Percentiles rank a stretch among this genome's conserved stretches.
phyloP scores from a whole-genome alignment of 2,329 filamentous ascomycete species.

The Endocalyx cinctus region DNA sequence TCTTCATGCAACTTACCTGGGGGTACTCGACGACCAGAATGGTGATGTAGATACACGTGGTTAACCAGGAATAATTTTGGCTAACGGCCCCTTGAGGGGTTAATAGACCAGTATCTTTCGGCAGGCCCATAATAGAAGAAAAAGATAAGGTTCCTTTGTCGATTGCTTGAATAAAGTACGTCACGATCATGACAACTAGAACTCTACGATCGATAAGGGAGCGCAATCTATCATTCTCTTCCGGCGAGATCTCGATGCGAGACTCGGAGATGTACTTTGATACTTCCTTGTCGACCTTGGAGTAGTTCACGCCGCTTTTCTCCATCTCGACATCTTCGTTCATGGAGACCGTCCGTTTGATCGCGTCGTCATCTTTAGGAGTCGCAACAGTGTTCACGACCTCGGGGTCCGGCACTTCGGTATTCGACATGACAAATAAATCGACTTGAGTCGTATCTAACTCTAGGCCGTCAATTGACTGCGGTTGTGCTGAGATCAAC shows the following conservation, averaged over 20 bases:
- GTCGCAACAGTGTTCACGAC: slow-evolving; percentile 13
- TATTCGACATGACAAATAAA: slow-evolving; percentile 20
- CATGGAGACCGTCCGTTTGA: slow-evolving; percentile 20
- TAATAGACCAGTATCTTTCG: slow-evolving; percentile 43
- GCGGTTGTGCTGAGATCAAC: no score
- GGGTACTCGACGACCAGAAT: slow-evolving; percentile 69
- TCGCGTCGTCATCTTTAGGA: slow-evolving; percentile 15
- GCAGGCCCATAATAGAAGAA: slow-evolving; percentile 60
- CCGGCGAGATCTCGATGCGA: slow-evolving; percentile 52
- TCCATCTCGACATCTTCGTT: slow-evolving; percentile 41
- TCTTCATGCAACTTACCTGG: slow-evolving; percentile 33
- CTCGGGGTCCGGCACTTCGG: slow-evolving; percentile 23
- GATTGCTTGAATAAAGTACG: slow-evolving; percentile 68
- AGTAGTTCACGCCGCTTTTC: slow-evolving; percentile 43
- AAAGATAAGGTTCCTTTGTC: slow-evolving; percentile 64
- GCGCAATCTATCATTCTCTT: slow-evolving; percentile 58
- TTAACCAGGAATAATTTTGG: slow-evolving; percentile 63
- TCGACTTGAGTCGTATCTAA: no score
- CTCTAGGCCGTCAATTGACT: no score
- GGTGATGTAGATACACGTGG: slow-evolving; percentile 69
- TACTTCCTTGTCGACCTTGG: slow-evolving; percentile 61
- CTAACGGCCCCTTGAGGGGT: slow-evolving; percentile 31
- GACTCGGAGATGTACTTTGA: slow-evolving; percentile 60
- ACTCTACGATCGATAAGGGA: slow-evolving; percentile 64
- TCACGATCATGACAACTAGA: slow-evolving; percentile 65